These are phyloP conservation scores for Fonsecaea erecta DNA, from an alignment of 2,329 filamentous ascomycete genomes.

Conservation along the genomic window DNA sequence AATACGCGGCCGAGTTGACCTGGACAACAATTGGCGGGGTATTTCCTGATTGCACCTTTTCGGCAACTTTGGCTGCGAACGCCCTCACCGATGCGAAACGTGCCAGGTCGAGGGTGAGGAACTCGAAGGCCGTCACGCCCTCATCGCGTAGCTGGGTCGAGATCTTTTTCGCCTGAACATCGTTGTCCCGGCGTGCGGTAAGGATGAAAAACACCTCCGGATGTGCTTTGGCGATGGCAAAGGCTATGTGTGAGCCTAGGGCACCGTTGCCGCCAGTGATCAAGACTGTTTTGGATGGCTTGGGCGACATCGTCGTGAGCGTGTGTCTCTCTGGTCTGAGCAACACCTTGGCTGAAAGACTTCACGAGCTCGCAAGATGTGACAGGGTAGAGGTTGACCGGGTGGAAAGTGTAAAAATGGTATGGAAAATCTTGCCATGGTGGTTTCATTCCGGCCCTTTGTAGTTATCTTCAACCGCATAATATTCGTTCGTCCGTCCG, in stretches of 20 bases:
- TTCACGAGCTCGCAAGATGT: neutral
- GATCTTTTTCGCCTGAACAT: conserved; percentile 12
- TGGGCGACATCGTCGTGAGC: conserved; percentile 6
- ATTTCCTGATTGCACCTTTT: conserved; percentile 3
- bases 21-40: conserved; percentile 10
- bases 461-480: neutral
- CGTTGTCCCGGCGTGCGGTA: conserved; percentile 9
- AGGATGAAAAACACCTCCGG: conserved; percentile 18
- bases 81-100: conserved; percentile 9
- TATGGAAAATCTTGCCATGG: neutral
- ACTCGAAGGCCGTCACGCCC: conserved; percentile 12
- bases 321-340: neutral
- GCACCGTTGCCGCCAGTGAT: conserved; percentile 16
- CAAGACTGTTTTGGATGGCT: conserved; percentile 12
- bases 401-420: neutral
- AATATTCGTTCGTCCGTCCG: neutral
- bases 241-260: conserved; percentile 11
- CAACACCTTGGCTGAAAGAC: neutral
- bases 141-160: conserved; percentile 3
- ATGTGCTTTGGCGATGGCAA: conserved; percentile 14
- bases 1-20: conserved; percentile 13
- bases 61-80: conserved; percentile 12
- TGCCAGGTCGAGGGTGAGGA: conserved; percentile 1
- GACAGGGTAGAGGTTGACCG: neutral
- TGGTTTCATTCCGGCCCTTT: neutral